Evolutionary conservation across 495 filamentous ascomycete genomes (phyloP), one percentile per base, ranked within the genome.

Genomic region (Penicillium mononematosum): DNA sequence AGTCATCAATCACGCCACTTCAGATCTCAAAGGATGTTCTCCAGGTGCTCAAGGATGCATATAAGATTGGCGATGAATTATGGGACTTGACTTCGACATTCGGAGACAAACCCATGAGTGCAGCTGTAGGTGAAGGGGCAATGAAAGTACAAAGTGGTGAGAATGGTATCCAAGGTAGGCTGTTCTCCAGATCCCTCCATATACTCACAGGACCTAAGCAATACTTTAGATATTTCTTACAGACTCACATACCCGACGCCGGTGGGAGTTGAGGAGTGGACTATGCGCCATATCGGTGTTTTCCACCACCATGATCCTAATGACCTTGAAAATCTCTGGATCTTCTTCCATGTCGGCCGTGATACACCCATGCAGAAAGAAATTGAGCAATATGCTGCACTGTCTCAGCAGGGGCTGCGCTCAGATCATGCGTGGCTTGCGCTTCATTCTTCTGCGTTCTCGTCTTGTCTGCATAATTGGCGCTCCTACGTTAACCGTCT

Each of bases 291-390:
- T 25, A 44, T 54, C 3, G 52, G 46, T 16, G 58, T 66, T 7
- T 61, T 66, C 16, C 60, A 66, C 38, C 54, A 58, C 14, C 55
- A 59, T 38, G 41, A 56, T 34, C 54, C 60, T 4, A 56, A 56
- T 2, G 53, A 46, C 8, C n/a, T 19, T 11, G 42, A 43, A 24
- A 55, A 56, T 39, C 51, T 63, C 14, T 63, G 64, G 64, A 57
- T 66, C 4, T 59, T 63, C 27, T 53, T 63, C 4, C 58, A 61
- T 48, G 57, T 45, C 7, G 47, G 50, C 4, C 50, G 50, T 8
- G 14, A 34, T 5, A 51, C 49, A 19, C 19, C 49, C 5, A 41
- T 51, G 31, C 49, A 43, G 20, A 43, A 43, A 22, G 17, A 43
- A 19, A 17, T 43, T 12, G 17, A 43, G 41, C n/a, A 22, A 10